These are phyloP conservation scores for Phanerochaete carnosa DNA, from an alignment of 768 basidiomycete species.

Conservation along the genomic window DNA sequence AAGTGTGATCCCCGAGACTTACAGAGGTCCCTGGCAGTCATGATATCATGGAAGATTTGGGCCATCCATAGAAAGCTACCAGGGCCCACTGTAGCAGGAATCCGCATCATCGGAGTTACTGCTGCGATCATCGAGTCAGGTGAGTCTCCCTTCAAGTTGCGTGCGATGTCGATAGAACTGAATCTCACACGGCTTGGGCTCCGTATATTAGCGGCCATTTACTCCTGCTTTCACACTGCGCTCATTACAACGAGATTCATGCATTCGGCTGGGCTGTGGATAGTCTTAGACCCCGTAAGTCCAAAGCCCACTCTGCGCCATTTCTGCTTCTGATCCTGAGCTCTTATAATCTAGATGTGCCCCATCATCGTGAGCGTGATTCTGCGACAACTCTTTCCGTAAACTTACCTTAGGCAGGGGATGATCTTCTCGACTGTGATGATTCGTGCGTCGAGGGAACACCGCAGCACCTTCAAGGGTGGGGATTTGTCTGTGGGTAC, in stretches of 20 bases:
- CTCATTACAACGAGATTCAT: constrained; percentile 18
- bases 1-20: too few species aligned
- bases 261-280: neutral
- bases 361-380: too few species aligned
- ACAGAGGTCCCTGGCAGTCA: too few species aligned
- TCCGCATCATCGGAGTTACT: constrained; percentile 9
- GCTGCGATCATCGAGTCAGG: constrained; percentile 21
- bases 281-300: constrained; percentile 5
- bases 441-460: constrained; percentile 17
- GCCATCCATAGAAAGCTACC: constrained; percentile 16
- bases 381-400: neutral
- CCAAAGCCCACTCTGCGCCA: neutral
- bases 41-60: constrained; percentile 25
- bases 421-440: too few species aligned
- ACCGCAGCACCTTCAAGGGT: neutral
- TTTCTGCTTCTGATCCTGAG: too few species aligned
- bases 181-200: neutral
- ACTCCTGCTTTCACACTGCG: constrained; percentile 15
- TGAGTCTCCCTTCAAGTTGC: neutral
- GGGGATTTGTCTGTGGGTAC: too few species aligned
- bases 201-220: constrained; percentile 10
- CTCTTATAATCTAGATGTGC: too few species aligned
- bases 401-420: constrained; percentile 2
- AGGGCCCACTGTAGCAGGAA: neutral
- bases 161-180: too few species aligned